Conservation (phyloP, 1,284 basidiomycete genomes). For the Ustilago loliicola region DNA sequence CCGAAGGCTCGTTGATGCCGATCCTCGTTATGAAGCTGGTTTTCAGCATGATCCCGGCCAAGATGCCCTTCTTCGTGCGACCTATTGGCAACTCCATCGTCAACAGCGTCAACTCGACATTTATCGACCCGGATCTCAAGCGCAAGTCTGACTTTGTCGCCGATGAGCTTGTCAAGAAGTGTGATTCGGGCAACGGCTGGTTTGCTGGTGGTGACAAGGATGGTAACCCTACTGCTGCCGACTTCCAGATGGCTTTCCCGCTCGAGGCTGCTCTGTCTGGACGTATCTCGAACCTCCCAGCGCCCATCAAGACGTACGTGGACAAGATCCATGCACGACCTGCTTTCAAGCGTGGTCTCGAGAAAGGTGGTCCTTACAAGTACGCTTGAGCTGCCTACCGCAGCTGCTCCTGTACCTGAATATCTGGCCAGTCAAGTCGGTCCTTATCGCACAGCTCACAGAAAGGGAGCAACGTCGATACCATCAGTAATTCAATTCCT, state of each 20-base stretch:
- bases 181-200: constrained; percentile 53
- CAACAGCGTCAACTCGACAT: constrained; percentile 41
- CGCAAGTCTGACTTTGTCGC: constrained; percentile 53
- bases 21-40: constrained; percentile 63
- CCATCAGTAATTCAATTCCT: too few relatives aligned
- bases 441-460: too few relatives aligned
- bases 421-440: too few relatives aligned
- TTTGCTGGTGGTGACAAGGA: constrained; percentile 68
- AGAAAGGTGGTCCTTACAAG: constrained; percentile 63
- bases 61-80: constrained; percentile 66
- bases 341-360: constrained; percentile 61
- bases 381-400: constrained; percentile 44
- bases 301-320: constrained; percentile 60
- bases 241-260: constrained; percentile 69
- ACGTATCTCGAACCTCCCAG: constrained; percentile 49
- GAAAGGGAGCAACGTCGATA: too few relatives aligned
- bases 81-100: constrained; percentile 61
- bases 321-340: constrained; percentile 63
- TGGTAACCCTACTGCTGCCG: constrained; percentile 66
- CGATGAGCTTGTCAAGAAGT: constrained; percentile 52
- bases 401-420: neutral
- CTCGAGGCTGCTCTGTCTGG: constrained; percentile 61
- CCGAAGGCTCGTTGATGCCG: constrained; percentile 67
- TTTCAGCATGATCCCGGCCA: constrained; percentile 59
- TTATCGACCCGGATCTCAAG: constrained; percentile 62